Evolutionary conservation across 192 early-diverging fungal species (phyloP).

Genomic region (Chytriomyces hyalinus): DNA sequence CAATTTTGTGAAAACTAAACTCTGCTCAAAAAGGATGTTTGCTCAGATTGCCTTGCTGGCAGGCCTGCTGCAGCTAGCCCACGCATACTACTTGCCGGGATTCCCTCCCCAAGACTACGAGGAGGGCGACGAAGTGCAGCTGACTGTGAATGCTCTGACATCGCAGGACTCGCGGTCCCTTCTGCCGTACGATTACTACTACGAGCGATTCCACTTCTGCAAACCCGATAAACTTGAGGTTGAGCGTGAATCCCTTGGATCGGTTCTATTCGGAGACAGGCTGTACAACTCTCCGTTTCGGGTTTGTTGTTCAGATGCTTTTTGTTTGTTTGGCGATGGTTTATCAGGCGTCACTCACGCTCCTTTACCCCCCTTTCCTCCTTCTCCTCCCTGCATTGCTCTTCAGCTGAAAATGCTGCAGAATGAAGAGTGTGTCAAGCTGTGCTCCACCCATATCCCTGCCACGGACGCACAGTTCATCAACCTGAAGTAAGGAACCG

Average conservation of each 20-base stretch:
- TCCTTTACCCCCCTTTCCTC: background rate
- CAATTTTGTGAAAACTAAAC: background rate
- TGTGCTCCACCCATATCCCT: slow-evolving; percentile 69
- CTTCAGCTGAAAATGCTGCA: slow-evolving; percentile 66
- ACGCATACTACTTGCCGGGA: slow-evolving; percentile 91
- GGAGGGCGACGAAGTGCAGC: slow-evolving; percentile 66
- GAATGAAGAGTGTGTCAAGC: slow-evolving; percentile 59
- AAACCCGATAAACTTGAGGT: slow-evolving; percentile 63
- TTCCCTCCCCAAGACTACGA: slow-evolving; percentile 88
- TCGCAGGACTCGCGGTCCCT: slow-evolving; percentile 52
- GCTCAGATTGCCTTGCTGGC: background rate
- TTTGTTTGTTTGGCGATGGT: slow-evolving; percentile 15
- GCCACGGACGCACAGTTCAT: slow-evolving; percentile 82
- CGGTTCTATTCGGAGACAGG: slow-evolving; percentile 95
- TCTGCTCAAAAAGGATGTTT: background rate
- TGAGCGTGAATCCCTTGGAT: slow-evolving; percentile 83
- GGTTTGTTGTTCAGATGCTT: slow-evolving; percentile 51
- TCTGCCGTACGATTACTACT: slow-evolving; percentile 88
- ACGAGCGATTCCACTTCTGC: slow-evolving; percentile 87
- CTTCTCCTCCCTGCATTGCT: background rate
- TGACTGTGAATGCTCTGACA: slow-evolving; percentile 87
- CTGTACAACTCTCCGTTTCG: slow-evolving; percentile 83
- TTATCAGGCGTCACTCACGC: background rate
- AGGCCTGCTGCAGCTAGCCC: background rate
- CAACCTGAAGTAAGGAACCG: slow-evolving; percentile 60